Evolutionary conservation across 2,329 filamentous ascomycete genomes (phyloP).

Genomic region (Elsinoe ampelina): DNA sequence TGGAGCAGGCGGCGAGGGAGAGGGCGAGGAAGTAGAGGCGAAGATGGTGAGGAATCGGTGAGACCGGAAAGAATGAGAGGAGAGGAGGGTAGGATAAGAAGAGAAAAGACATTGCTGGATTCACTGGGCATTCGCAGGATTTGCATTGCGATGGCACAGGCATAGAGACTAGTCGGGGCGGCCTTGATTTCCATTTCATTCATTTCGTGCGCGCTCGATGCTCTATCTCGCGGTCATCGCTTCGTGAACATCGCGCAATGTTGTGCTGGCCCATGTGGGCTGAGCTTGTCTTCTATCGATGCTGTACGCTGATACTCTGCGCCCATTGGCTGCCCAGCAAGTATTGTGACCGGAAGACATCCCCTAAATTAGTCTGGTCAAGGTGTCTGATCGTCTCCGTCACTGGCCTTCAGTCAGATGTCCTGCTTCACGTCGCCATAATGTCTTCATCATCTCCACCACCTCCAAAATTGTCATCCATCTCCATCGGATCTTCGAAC

Average conservation of each 20-base stretch:
- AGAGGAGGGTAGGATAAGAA: background rate
- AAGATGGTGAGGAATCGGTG: no score
- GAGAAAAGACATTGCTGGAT: background rate
- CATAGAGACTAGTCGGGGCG: background rate
- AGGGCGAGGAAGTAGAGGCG: slow-evolving; percentile 20
- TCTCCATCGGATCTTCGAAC: slow-evolving; percentile 29
- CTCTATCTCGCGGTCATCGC: background rate
- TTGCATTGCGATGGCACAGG: background rate
- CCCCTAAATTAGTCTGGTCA: background rate
- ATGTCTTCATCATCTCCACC: slow-evolving; percentile 22
- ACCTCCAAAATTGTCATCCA: slow-evolving; percentile 25
- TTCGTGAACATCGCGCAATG: background rate
- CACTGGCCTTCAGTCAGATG: no score
- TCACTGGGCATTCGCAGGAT: background rate
- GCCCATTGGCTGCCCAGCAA: background rate
- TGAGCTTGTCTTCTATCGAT: background rate
- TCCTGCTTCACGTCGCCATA: slow-evolving; percentile 19
- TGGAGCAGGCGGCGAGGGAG: slow-evolving; percentile 56
- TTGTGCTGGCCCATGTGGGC: background rate
- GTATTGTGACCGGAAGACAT: background rate
- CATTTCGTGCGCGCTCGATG: background rate
- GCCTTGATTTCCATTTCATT: slow-evolving; percentile 2
- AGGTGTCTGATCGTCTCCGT: background rate
- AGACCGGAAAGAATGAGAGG: background rate
- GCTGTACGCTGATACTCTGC: no score